Base-by-base conservation (phyloP, 345 rosid species). In the Gossypium anomalum region DNA sequence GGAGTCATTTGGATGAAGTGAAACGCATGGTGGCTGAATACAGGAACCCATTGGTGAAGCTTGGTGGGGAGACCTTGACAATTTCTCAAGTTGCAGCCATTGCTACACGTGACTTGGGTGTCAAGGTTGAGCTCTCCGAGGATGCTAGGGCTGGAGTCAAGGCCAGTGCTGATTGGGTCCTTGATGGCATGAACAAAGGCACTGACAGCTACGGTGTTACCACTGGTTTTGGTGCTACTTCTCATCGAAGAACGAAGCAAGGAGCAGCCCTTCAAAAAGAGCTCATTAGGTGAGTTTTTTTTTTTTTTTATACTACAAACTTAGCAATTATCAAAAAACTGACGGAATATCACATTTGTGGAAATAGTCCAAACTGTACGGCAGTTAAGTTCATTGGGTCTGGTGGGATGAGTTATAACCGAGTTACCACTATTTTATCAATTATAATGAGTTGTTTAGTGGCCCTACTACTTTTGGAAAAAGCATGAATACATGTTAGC, bases 1-100 rank as follows among this genome's bases (percentile, higher is more conserved):
- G 93, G 45, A 90, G 97, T 63, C 97, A 94, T 77, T 83, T 94
- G 64, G 94, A 92, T n/a, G 95, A 94, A 78, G 98, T 94, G 78
- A 88, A 82, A 71, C 76, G 84, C 10, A 92, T 92, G 97, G 93
- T 94, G 71, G 83, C 76, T 4, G 93, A 94, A 76, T 90, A 76
- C 64, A 81, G 92, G 81, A 85, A 85, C 76, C 87, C 87, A 2
- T 66, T 74, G 71, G 97, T 94, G 74, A 78, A 67, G 77, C 82
- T 94, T 5, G 97, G 97, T 1, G 98, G 98, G 0, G 88, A 94
- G 85, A 90, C 85, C 51, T 56, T 92, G 85, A 94, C 97, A 20
- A 83, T 94, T 17, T 87, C 91, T 2, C 94, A 94, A 78, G 97
- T 94, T 25, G 94, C 97, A 0, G 92, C 92, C 14, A 82, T 92